Evolutionary conservation across 1,284 basidiomycete genomes (phyloP), one percentile per base, ranked within the genome.

Genomic region (Garcileccinum viscosum): DNA sequence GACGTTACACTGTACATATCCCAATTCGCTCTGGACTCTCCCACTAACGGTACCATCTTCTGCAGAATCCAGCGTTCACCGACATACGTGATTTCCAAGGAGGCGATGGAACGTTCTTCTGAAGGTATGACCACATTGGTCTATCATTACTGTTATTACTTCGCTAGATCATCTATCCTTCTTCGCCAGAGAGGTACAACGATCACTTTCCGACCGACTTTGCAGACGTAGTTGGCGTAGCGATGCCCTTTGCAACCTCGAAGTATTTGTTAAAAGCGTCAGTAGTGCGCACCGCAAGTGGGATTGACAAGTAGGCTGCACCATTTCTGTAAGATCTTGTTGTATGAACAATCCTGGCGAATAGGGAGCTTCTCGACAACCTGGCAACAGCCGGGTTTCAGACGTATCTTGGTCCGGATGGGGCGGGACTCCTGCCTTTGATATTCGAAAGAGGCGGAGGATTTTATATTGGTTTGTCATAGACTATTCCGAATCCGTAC

Each of bases 341-440:
- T 6, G 9, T n/a, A 11, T 47, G 60, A 62, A 27, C 30, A 32
- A 67, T 24, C 22, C 37, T 47, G 63, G 32, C 5, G 24, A 27
- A 61, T 33, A 79, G 78, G 65, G 81, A 82, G 11, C 74, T 86
- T 22, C 75, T 87, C 5, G 78, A 81, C 4, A 80, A 79, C 3
- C 76, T 88, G 7, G 76, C 77, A 32, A 78, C 73, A 50, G 47
- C 24, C 17, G 47, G 47, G 2, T 50, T 50, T 50, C 47, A n/a
- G 8, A 50, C 47, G 7, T 83, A 82, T 71, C 74, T 80, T 22
- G 85, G 85, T 17, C 81, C 79, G 5, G 82, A 86, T 63, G 81
- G 74, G 11, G 72, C 77, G 5, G 85, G 86, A 1, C 73, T 83
- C 66, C 59, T 82, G 1, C 78, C 80, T 68, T 77, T 83, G 66